Conservation (phyloP, 2,329 filamentous ascomycete genomes). For the Elsinoe fawcettii region DNA sequence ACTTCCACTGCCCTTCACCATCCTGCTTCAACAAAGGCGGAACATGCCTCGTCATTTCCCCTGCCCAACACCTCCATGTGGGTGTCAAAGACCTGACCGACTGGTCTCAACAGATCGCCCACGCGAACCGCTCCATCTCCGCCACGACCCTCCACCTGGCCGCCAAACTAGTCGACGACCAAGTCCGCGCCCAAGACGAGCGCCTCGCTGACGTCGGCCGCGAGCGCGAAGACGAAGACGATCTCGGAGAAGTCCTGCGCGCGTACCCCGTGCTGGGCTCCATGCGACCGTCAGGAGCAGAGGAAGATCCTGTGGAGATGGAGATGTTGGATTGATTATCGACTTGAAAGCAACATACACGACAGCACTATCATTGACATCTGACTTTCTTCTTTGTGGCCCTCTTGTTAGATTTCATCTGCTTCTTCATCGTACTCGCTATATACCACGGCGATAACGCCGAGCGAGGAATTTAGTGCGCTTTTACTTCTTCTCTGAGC, state of each 20-base stretch:
- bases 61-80: slow-evolving; percentile 9
- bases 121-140: slow-evolving; percentile 13
- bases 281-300: background rate
- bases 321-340: slow-evolving; percentile 11
- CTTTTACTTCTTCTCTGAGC: background rate
- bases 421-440: background rate
- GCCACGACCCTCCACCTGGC: slow-evolving; percentile 12
- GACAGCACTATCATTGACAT: slow-evolving; percentile 4
- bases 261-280: background rate
- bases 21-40: slow-evolving; percentile 16
- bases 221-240: slow-evolving; percentile 14
- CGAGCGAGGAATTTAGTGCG: background rate
- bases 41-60: slow-evolving; percentile 11
- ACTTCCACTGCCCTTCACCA: slow-evolving; percentile 13
- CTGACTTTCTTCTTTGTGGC: background rate
- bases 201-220: slow-evolving; percentile 2
- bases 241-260: slow-evolving; percentile 9
- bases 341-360: background rate
- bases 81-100: slow-evolving; percentile 12
- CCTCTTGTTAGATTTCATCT: background rate
- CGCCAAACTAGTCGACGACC: slow-evolving; percentile 12
- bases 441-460: background rate
- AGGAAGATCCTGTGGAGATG: slow-evolving; percentile 4
- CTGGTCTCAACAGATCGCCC: slow-evolving; percentile 14
- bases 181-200: background rate